Conservation (phyloP, 2,329 filamentous ascomycete genomes). For the Paecilomyces formosus region DNA sequence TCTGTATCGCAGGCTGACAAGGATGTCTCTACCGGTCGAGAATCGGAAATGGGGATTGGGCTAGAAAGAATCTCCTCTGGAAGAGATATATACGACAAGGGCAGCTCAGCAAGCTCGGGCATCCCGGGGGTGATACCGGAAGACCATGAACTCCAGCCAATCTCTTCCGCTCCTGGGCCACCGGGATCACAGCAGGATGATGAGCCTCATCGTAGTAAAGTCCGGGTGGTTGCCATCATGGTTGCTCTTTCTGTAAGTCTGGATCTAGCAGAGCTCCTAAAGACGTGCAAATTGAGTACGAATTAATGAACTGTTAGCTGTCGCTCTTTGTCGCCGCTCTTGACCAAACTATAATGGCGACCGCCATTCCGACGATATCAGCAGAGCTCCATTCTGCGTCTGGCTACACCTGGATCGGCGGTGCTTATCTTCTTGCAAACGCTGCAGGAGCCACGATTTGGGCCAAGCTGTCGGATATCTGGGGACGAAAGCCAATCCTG, state of each 20-base stretch:
- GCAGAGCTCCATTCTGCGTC: slow-evolving; percentile 57
- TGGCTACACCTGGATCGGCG: slow-evolving; percentile 73
- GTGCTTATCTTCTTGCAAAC: slow-evolving; percentile 63
- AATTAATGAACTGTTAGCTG: slow-evolving; percentile 12
- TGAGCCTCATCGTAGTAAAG: slow-evolving; percentile 10
- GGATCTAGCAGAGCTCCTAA: neutral
- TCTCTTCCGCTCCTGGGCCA: neutral
- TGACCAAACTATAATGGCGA: slow-evolving; percentile 51
- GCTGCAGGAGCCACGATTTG: slow-evolving; percentile 63
- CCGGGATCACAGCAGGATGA: neutral
- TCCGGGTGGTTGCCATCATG: slow-evolving; percentile 19
- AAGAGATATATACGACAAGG: neutral
- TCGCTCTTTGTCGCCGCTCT: slow-evolving; percentile 28
- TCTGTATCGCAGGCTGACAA: neutral
- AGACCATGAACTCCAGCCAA: slow-evolving; percentile 5
- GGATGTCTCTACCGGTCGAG: neutral
- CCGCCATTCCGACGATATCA: slow-evolving; percentile 54
- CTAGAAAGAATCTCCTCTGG: neutral
- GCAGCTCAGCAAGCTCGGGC: neutral
- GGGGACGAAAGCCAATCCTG: slow-evolving; percentile 49
- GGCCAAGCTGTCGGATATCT: slow-evolving; percentile 56
- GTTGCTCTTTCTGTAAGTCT: slow-evolving; percentile 17
- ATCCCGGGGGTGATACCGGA: neutral
- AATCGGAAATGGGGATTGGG: neutral
- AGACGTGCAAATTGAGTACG: neutral